Evolutionary conservation across 2,329 filamentous ascomycete genomes (phyloP).

Genomic region (Ceratocystis eucalypticola): DNA sequence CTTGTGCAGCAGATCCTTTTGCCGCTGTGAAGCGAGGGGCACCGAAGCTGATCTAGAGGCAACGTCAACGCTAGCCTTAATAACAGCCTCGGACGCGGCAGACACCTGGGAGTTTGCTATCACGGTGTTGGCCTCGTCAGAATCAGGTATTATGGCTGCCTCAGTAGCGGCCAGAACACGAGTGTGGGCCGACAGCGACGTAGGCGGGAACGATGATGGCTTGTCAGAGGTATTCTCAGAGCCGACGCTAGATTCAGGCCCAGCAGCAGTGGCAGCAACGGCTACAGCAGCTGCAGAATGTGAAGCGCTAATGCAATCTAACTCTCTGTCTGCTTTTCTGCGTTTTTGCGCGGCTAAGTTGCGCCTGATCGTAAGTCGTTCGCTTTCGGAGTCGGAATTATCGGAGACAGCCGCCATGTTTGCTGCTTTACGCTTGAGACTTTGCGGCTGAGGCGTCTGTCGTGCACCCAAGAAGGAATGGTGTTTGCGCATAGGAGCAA

Average conservation of each 20-base stretch:
- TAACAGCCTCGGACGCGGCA: neutral
- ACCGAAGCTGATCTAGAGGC: neutral
- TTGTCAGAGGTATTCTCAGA: neutral
- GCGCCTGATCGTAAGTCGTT: neutral
- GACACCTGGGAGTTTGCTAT: slow-evolving; percentile 15
- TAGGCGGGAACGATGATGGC: neutral
- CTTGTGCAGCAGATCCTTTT: neutral
- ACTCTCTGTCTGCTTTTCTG: slow-evolving; percentile 6
- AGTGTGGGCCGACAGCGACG: neutral
- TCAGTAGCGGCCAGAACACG: neutral
- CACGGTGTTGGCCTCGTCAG: slow-evolving; percentile 8
- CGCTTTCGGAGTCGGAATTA: neutral
- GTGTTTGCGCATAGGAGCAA: slow-evolving; percentile 1
- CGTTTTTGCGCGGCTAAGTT: slow-evolving; percentile 10
- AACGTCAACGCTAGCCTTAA: slow-evolving; percentile 7
- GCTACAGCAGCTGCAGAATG: neutral
- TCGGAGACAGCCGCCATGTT: neutral
- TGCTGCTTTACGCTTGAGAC: slow-evolving; percentile 6
- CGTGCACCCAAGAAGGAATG: slow-evolving; percentile 9
- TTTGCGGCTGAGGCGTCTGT: neutral
- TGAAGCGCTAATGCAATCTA: neutral
- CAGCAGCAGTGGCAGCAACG: no score
- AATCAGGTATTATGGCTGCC: slow-evolving; percentile 5
- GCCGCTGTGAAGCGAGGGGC: neutral
- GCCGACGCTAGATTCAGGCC: neutral